phyloP scores from a whole-genome alignment of 257 asterid genomes.

The Anisodus acutangulus region DNA sequence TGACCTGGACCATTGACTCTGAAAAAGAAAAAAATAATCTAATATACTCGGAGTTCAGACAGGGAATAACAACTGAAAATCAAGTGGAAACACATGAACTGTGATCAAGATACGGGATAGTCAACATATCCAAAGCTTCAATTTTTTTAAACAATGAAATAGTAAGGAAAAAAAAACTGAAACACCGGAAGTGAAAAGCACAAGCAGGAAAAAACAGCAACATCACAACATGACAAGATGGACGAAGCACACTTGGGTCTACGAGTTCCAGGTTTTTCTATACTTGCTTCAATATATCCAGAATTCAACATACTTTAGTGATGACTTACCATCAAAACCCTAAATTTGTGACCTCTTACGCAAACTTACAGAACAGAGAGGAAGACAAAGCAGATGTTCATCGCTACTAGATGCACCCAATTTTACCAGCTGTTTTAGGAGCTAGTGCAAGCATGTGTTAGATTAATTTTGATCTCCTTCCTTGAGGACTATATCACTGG shows the following conservation, averaged over 20 bases:
- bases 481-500: no score
- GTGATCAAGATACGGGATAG: neutral
- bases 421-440: no score
- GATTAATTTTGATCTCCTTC: no score
- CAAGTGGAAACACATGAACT: constrained; percentile 11
- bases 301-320: neutral
- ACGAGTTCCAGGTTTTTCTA: neutral
- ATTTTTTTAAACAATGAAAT: neutral
- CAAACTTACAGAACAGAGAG: no score
- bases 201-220: neutral
- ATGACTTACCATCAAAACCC: constrained; percentile 3
- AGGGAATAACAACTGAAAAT: neutral
- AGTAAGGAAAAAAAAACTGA: neutral
- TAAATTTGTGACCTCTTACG: neutral
- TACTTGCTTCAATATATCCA: neutral
- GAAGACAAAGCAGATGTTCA: no score
- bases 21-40: constrained; percentile 20
- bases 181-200: neutral
- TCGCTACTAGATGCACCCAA: no score
- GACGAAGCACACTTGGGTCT: constrained; percentile 1
- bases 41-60: constrained; percentile 4
- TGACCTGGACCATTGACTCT: constrained; percentile 44
- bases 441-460: no score
- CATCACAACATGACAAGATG: neutral
- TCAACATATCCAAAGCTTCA: constrained; percentile 7